Evolutionary conservation across 345 rosid genomes (phyloP), one percentile per base, ranked within the genome.

Genomic region (Eutrema japonicum): DNA sequence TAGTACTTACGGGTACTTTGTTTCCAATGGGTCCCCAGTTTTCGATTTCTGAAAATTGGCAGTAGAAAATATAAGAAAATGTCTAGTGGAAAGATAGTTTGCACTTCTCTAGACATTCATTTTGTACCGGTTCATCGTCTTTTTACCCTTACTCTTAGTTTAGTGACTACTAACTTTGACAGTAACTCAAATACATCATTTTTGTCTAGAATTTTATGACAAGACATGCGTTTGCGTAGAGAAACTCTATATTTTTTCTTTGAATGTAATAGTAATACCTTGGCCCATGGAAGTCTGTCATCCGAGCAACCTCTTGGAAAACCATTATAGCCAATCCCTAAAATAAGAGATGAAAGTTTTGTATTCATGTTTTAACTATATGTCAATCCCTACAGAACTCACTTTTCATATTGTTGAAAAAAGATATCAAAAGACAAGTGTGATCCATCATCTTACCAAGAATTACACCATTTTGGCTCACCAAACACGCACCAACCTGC

Each of bases 251-350:
- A 41, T 22, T 2, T 5, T 9, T 46, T 40, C 42, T 49, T 40
- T 37, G 32, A 50, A 30, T 4, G 36, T 12, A 14, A 30, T 77
- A 88, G 50, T 79, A 36, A 26, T 80, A 89, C 97, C 96, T 91
- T 94, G 68, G 97, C 96, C 98, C 98, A 94, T 13, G 98, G 96
- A 84, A 94, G 97, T 76, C 71, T 83, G 74, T 91, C 98, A 82
- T 94, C 98, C 2, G 98, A 91, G 77, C 98, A 94, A 62, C 98
- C 98, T 83, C 98, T 86, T 35, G 97, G 97, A 88, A 94, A 91
- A 52, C 98, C 98, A 82, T 91, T 94, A 74, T 94, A 94, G 75
- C 98, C 98, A 68, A 94, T 94, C 70, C 97, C 97, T 91, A 66
- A 72, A 38, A 73, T 22, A 54, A 55, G 71, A 65, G 37, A 14